Evolutionary conservation across 1,284 basidiomycete genomes (phyloP).

Genomic region (Ganoderma lingzhi): DNA sequence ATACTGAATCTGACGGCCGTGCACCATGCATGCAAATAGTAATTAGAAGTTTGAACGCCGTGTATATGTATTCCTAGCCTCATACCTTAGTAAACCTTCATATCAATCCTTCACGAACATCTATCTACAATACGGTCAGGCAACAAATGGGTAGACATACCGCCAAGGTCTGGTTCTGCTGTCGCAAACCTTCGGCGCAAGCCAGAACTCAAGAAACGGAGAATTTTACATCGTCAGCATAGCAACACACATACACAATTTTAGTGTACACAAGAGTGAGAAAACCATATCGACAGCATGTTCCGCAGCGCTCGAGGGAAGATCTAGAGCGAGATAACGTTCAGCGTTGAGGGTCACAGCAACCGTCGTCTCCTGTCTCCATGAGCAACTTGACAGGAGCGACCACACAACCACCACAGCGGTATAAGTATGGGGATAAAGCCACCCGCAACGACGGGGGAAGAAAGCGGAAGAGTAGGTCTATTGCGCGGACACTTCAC

Average conservation of each 20-base stretch:
- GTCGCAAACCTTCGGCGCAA: neutral
- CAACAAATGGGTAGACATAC: neutral
- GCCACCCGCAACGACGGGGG: neutral
- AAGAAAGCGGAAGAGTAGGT: neutral
- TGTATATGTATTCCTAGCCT: slow-evolving; percentile 1
- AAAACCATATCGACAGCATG: neutral
- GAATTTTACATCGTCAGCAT: slow-evolving; percentile 3
- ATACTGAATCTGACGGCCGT: no score
- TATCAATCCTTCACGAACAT: neutral
- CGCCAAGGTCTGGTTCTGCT: neutral
- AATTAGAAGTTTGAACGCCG: neutral
- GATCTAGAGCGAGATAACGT: neutral
- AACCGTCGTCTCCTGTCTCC: neutral
- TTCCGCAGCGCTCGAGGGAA: no score
- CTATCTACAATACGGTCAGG: neutral
- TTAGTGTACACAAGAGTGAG: slow-evolving; percentile 6
- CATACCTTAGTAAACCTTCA: neutral
- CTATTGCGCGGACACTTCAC: slow-evolving; percentile 23
- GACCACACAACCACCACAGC: neutral
- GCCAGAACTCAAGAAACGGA: neutral
- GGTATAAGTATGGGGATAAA: neutral
- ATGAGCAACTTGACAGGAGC: neutral
- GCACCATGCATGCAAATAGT: neutral
- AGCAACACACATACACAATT: slow-evolving; percentile 9
- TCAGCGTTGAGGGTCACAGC: neutral